Base-by-base conservation (phyloP, 192 early-diverging fungal genomes). In the Coemansia sp. region DNA sequence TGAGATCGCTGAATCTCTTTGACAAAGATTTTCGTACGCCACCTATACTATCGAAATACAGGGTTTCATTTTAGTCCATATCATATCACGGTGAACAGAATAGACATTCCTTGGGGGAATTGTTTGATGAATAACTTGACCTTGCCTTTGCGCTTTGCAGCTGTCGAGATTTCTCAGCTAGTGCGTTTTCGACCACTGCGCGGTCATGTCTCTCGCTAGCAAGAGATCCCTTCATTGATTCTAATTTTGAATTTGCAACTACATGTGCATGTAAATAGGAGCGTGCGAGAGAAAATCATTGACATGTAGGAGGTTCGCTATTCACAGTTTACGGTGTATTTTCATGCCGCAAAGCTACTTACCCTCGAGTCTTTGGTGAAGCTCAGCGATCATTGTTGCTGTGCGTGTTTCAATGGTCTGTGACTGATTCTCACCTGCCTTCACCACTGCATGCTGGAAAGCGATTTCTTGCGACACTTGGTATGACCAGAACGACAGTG, bases 401-500 rank as follows among this genome's bases (percentile, higher is more conserved):
- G 62, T 55, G 9, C 56, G 68, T 19, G 82, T 33, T 28, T 85
- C 74, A 4, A 56, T 59, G 7, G 61, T 23, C n/a, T 61, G 70
- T 2, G 61, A 47, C 52, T 74, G 83, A 20, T 83, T 72, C 5
- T 62, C 52, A 23, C 80, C 72, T 0, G 69, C 44, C 17, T 75
- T 61, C 28, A 59, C 67, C 29, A 50, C 37, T 2, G 66, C 72
- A 1, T 73, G 64, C 22, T 81, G 68, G 25, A 76, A 64, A 14
- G 54, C 78, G 66, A 73, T 22, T 37, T 88, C 89, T 36, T 88
- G 89, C 0, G 87, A 71, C 0, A 68, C 68, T 57, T 90, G 89
- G 61, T 88, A 88, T 1, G 85, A 80, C 75, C 85, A 88, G 48
- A 91, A 91, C 0, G 84, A 81, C 17, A 89, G 65, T 1, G 82